A percentile compares a stretch with the other conserved stretches of the same genome.
Evolutionary conservation across 1,284 basidiomycete genomes (phyloP).

Genomic region (Cystobasidium sp.): DNA sequence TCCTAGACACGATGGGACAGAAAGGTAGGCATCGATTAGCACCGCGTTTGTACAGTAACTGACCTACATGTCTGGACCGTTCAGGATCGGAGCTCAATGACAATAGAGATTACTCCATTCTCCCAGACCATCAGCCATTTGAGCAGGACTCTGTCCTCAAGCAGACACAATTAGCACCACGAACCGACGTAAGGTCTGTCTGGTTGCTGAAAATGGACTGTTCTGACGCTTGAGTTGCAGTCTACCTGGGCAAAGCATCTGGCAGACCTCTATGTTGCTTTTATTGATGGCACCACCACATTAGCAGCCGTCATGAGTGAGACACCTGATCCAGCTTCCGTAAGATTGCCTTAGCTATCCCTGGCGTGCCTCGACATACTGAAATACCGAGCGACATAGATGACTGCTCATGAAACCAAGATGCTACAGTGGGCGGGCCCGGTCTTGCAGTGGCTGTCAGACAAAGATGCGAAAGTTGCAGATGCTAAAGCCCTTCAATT

Average conservation of each 20-base stretch:
- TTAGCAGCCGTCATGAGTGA: too few species aligned
- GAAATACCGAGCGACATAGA: neutral
- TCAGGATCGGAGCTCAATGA: conserved; percentile 67
- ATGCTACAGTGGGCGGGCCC: conserved; percentile 3
- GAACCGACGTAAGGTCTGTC: conserved; percentile 1
- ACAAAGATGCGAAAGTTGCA: conserved; percentile 53
- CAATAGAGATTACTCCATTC: conserved; percentile 76
- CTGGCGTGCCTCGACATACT: too few species aligned
- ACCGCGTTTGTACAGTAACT: neutral
- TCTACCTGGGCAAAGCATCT: too few species aligned
- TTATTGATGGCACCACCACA: too few species aligned
- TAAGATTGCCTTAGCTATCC: too few species aligned
- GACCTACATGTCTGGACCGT: neutral
- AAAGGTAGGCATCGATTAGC: neutral
- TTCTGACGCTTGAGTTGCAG: neutral
- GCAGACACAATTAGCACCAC: neutral
- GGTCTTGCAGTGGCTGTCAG: conserved; percentile 69
- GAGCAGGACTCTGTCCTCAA: conserved; percentile 39
- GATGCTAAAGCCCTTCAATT: conserved; percentile 62
- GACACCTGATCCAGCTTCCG: too few species aligned
- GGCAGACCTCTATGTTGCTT: too few species aligned
- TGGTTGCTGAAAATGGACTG: neutral
- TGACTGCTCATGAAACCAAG: conserved; percentile 18
- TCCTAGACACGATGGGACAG: neutral
- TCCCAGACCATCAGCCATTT: conserved; percentile 75